Evolutionary conservation across 169 alveolate species (phyloP).

Genomic region (Perkinsus olseni): DNA sequence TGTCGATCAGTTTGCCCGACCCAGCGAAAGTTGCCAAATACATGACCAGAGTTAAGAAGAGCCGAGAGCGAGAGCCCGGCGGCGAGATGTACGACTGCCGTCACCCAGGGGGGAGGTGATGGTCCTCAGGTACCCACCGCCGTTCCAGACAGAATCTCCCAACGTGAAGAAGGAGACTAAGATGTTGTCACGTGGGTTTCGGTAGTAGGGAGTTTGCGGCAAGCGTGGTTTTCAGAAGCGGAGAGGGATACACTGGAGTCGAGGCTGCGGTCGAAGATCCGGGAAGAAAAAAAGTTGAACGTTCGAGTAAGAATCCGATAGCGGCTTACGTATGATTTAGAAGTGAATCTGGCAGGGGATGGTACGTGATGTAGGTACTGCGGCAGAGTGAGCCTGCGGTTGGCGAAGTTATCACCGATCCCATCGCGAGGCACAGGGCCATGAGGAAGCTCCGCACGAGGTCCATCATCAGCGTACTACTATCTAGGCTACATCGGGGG

Average conservation of each 20-base stretch:
- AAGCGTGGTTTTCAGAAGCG: not conserved
- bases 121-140: not conserved
- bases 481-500: not conserved
- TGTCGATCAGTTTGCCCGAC: not conserved
- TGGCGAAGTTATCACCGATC: not conserved
- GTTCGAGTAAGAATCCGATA: not conserved
- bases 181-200: not conserved
- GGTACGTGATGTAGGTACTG: not conserved
- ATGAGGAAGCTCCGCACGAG: not conserved
- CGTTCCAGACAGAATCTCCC: not conserved
- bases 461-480: not conserved
- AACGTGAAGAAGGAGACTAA: not conserved
- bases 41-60: not conserved
- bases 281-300: not conserved
- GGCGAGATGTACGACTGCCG: not conserved
- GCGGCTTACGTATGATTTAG: too few relatives aligned
- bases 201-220: not conserved
- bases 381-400: not conserved
- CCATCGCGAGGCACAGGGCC: not conserved
- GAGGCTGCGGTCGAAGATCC: not conserved
- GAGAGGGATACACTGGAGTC: not conserved
- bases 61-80: not conserved
- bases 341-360: too few relatives aligned
- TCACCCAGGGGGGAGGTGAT: not conserved
- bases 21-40: not conserved